phyloP scores from a whole-genome alignment of 495 filamentous ascomycete species.

The Daldinia loculata region DNA sequence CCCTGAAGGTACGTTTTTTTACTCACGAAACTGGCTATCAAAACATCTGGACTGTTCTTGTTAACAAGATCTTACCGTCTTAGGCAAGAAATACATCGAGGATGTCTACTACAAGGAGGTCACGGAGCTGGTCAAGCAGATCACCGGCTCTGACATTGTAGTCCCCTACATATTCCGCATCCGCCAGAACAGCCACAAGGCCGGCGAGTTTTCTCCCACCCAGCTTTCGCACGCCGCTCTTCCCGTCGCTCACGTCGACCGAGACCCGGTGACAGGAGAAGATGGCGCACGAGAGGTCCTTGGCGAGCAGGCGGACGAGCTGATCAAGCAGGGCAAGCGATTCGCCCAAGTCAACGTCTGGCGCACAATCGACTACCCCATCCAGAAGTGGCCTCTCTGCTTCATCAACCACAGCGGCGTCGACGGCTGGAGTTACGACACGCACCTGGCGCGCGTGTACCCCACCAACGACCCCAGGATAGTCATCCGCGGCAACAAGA shows the following conservation, averaged over 20 bases:
- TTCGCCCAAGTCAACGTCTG: constrained; percentile 64
- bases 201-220: constrained; percentile 36
- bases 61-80: constrained; percentile 1
- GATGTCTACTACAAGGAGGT: constrained; percentile 46
- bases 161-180: constrained; percentile 45
- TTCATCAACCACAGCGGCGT: constrained; percentile 43
- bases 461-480: constrained; percentile 43
- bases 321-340: constrained; percentile 75
- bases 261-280: constrained; percentile 47
- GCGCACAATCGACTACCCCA: constrained; percentile 42
- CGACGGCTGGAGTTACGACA: constrained; percentile 37
- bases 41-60: background rate
- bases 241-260: constrained; percentile 46
- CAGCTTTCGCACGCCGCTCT: constrained; percentile 43
- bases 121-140: constrained; percentile 42
- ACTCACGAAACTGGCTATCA: background rate
- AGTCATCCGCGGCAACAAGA: constrained; percentile 41
- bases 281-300: constrained; percentile 74
- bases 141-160: constrained; percentile 39
- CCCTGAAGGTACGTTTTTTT: constrained; percentile 36
- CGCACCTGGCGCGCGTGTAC: constrained; percentile 40
- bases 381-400: constrained; percentile 45
- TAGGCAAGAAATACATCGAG: constrained; percentile 43
- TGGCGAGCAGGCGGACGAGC: constrained; percentile 75
- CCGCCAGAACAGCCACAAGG: constrained; percentile 43